Base-by-base conservation (phyloP, 345 rosid genomes). In the Euphorbia lathyris region DNA sequence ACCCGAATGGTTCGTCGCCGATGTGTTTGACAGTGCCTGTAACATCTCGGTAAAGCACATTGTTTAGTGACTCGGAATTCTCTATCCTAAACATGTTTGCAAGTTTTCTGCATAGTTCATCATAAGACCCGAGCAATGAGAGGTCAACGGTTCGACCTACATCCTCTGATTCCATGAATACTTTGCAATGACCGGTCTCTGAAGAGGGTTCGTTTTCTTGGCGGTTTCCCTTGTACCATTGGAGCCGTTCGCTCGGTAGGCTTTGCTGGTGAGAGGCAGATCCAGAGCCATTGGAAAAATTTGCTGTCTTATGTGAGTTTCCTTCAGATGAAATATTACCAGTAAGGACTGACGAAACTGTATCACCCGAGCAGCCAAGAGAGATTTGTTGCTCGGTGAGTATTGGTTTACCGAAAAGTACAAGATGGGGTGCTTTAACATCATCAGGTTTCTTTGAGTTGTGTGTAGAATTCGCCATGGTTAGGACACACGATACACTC, bases 81-180 rank as follows among this genome's bases (percentile, higher is more conserved):
- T 79, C 78, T 14, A 82, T 59, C 29, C 78, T 82, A 25, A 83
- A 83, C 86, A 86, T 86, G 73, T 79, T 72, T 0, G 84, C 83
- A 4, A 86, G 76, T 79, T 82, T 86, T 74, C 72, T 61, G 73
- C 70, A 60, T 67, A 86, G 30, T 56, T 83, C 87, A 0, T 82
- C 84, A 4, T 86, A 86, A 4, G 87, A 82, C 16, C 74, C 64
- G 17, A 86, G 77, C 68, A 77, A 70, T 0, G 86, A 67, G 12
- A 86, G 90, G 61, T 86, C 84, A 3, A 86, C 77, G 4, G 85
- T 83, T 19, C 90, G 86, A 29, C 90, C 90, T 11, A 82, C 82
- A 30, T 86, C 86, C 65, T 86, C 87, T 0, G 87, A 83, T 72
- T 80, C 87, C 77, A 86, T 75, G 80, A 86, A 86, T 17, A 86